phyloP scores from a whole-genome alignment of 2,329 filamentous ascomycete genomes.

The Fonsecaea monophora region DNA sequence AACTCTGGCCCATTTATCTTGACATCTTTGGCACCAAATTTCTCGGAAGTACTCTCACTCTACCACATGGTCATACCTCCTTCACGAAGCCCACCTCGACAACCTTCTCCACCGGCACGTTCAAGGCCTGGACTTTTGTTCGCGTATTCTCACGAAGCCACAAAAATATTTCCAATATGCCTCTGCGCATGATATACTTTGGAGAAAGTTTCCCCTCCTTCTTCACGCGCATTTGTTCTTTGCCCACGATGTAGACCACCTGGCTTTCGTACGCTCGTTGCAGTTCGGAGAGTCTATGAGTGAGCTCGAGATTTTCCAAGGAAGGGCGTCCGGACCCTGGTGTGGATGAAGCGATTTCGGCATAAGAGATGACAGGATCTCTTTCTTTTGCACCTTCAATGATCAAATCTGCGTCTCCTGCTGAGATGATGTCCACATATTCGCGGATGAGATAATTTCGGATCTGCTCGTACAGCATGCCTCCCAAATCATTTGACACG shows the following conservation, averaged over 20 bases:
- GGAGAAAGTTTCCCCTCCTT: conserved; percentile 34
- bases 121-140: conserved; percentile 44
- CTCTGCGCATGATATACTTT: conserved; percentile 40
- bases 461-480: conserved; percentile 66
- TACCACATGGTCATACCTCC: conserved; percentile 40
- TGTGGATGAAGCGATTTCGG: conserved; percentile 10
- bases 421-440: neutral
- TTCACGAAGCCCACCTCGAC: conserved; percentile 53
- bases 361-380: neutral
- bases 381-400: neutral
- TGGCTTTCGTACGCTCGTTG: conserved; percentile 55
- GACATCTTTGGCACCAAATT: neutral
- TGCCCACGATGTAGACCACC: conserved; percentile 58
- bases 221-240: conserved; percentile 49
- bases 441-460: conserved; percentile 56
- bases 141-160: conserved; percentile 50
- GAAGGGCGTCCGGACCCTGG: neutral
- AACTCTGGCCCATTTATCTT: neutral
- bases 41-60: neutral
- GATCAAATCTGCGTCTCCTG: neutral
- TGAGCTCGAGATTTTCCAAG: neutral
- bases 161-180: conserved; percentile 46
- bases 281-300: conserved; percentile 42
- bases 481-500: conserved; percentile 68
- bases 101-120: conserved; percentile 47